Conservation (phyloP, 2,329 filamentous ascomycete genomes). For the Massarina eburnea region DNA sequence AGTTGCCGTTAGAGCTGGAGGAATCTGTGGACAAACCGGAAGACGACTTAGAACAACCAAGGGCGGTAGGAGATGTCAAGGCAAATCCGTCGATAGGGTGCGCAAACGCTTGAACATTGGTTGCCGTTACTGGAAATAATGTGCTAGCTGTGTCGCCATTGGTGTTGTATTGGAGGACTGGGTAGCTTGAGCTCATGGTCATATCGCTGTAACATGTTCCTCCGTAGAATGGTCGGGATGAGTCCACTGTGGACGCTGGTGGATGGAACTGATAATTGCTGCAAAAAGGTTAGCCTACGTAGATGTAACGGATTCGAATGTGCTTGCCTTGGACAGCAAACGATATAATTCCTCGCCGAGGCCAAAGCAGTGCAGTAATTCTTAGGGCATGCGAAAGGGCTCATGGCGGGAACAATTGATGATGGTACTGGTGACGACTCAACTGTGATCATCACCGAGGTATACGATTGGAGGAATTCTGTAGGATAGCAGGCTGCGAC, state of each 20-base stretch:
- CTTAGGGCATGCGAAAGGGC: conserved; percentile 26
- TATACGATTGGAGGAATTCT: conserved; percentile 25
- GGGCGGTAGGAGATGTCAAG: conserved; percentile 5
- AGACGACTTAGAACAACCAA: conserved; percentile 15
- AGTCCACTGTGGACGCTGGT: conserved; percentile 16
- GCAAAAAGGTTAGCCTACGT: neutral
- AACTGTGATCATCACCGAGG: conserved; percentile 9
- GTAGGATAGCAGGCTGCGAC: conserved; percentile 26
- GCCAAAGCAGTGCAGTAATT: conserved; percentile 24
- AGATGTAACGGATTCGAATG: neutral
- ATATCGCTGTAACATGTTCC: conserved; percentile 30
- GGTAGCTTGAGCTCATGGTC: conserved; percentile 13
- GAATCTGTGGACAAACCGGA: neutral
- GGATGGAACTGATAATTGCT: conserved; percentile 22
- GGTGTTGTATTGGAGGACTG: conserved; percentile 20
- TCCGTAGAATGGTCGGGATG: conserved; percentile 26
- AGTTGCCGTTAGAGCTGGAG: neutral
- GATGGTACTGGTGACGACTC: conserved; percentile 5
- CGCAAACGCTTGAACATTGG: conserved; percentile 23
- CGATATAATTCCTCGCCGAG: conserved; percentile 24
- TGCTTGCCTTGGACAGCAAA: conserved; percentile 30
- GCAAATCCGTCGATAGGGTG: conserved; percentile 34
- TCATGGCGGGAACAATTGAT: conserved; percentile 28
- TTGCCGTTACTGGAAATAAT: conserved; percentile 8
- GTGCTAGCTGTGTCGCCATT: conserved; percentile 14